A percentile compares a stretch with the other conserved stretches of the same genome.
Evolutionary conservation across 345 rosid species (phyloP).

Genomic region (Pelargonium nanum): DNA sequence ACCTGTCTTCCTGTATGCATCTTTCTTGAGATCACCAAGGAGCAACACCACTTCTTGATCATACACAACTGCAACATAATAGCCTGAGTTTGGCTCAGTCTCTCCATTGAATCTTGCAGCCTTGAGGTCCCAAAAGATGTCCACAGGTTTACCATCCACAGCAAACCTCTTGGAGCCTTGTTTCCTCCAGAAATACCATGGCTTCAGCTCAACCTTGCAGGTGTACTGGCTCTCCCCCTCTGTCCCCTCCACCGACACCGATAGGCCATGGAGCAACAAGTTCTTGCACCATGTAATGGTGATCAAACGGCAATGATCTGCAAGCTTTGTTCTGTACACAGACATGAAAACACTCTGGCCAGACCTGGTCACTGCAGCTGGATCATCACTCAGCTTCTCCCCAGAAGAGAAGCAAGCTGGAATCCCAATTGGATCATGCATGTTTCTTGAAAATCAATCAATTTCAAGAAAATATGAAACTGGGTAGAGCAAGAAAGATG

Average conservation of each 20-base stretch:
- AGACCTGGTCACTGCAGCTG: conserved; percentile 37
- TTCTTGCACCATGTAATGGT: conserved; percentile 63
- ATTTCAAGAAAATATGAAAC: conserved; percentile 2
- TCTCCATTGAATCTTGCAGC: conserved; percentile 58
- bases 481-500: conserved; percentile 8
- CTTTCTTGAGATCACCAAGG: conserved; percentile 77
- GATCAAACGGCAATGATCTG: conserved; percentile 49
- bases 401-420: conserved; percentile 55
- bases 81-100: conserved; percentile 53
- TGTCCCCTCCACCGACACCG: conserved; percentile 40
- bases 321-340: conserved; percentile 42
- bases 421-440: conserved; percentile 49
- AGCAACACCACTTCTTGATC: conserved; percentile 65
- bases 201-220: conserved; percentile 66
- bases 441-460: conserved; percentile 11
- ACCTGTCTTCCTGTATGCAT: conserved; percentile 54
- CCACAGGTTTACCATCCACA: conserved; percentile 40
- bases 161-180: conserved; percentile 50
- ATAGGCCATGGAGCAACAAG: conserved; percentile 45
- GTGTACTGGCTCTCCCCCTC: conserved; percentile 36
- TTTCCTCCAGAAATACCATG: conserved; percentile 72
- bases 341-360: conserved; percentile 67
- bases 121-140: conserved; percentile 58
- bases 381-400: conserved; percentile 39
- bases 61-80: conserved; percentile 73